Base-by-base conservation (phyloP, 2,329 filamentous ascomycete species). In the Botrytis fragariae region DNA sequence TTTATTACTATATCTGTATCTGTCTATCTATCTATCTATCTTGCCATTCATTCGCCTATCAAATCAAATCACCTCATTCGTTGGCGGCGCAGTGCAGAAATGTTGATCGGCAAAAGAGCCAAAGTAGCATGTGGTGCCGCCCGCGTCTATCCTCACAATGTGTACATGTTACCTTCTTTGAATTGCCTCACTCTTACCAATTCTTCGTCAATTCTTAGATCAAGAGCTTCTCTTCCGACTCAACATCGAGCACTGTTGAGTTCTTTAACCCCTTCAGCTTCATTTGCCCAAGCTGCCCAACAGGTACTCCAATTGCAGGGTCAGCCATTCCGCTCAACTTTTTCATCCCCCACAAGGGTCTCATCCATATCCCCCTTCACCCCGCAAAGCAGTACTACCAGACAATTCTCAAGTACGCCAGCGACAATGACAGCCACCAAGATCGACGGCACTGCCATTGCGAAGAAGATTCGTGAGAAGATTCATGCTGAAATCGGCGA, bases 391-490 rank as follows among this genome's bases (percentile, higher is more conserved):
- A 54, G 57, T 72, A 71, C 69, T 61, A 63, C 39, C 25, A 75
- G 76, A 44, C 25, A 65, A 73, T 88, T 90, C 80, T 86, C 85
- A 76, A 85, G 81, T 78, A 89, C 87, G 76, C 78, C 85, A 78
- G 81, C 84, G 84, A 86, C 84, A 81, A 98, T 98, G 95, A 89
- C 90, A 79, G 95, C 94, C 78, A 89, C 88, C 79, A 97, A 94
- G 87, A 96, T 99, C 80, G 96, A 99, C 86, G 96, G 96, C 86
- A 97, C 92, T 73, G 94, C 93, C 82, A 94, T 98, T 85, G 96
- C 96, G 79, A 97, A 95, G 86, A 88, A 86, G 82, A 97, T 98
- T 82, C 92, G 96, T 75, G 93, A 95, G 85, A 88, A 88, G 75
- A 88, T 99, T 79, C 91, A 91, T 79, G 85, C 85, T 64, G 91